Conservation (phyloP, 2,329 filamentous ascomycete species). For the Penicillium occitanis region DNA sequence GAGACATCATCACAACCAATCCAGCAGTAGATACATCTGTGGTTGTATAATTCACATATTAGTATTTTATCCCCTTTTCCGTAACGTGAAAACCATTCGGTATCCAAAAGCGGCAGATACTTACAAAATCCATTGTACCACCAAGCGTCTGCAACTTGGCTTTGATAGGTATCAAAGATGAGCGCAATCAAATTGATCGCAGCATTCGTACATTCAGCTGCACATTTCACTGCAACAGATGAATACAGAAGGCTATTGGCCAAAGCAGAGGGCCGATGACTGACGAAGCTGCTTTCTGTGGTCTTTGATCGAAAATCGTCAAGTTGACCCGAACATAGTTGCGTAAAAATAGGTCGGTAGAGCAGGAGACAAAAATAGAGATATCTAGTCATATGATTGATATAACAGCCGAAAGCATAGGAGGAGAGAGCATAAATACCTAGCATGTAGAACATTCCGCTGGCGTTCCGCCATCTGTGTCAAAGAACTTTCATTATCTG, state of each 20-base stretch:
- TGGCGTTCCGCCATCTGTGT: not conserved
- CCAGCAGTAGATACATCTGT: slow-evolving; percentile 11
- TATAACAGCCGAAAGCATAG: not conserved
- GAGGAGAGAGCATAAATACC: not conserved
- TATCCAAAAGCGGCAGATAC: slow-evolving; percentile 19
- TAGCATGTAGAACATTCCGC: slow-evolving; percentile 10
- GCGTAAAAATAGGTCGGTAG: slow-evolving; percentile 37
- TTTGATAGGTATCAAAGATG: slow-evolving; percentile 32
- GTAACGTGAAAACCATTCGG: not conserved
- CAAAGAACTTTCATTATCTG: not conserved
- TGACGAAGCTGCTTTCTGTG: not conserved
- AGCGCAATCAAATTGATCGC: slow-evolving; percentile 34
- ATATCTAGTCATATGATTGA: slow-evolving; percentile 26
- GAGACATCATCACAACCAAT: slow-evolving; percentile 7
- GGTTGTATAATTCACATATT: too few species aligned
- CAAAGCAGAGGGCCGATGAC: too few species aligned
- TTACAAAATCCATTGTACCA: slow-evolving; percentile 45
- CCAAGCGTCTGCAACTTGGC: slow-evolving; percentile 33
- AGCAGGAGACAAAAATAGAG: slow-evolving; percentile 36
- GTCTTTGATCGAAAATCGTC: not conserved
- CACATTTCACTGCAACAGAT: slow-evolving; percentile 33
- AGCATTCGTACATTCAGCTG: slow-evolving; percentile 32
- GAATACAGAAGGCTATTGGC: slow-evolving; percentile 25
- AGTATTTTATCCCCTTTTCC: not conserved
- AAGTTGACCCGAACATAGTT: slow-evolving; percentile 30